Conservation (phyloP, 2,329 filamentous ascomycete genomes). For the Phyllosticta citribraziliensis region DNA sequence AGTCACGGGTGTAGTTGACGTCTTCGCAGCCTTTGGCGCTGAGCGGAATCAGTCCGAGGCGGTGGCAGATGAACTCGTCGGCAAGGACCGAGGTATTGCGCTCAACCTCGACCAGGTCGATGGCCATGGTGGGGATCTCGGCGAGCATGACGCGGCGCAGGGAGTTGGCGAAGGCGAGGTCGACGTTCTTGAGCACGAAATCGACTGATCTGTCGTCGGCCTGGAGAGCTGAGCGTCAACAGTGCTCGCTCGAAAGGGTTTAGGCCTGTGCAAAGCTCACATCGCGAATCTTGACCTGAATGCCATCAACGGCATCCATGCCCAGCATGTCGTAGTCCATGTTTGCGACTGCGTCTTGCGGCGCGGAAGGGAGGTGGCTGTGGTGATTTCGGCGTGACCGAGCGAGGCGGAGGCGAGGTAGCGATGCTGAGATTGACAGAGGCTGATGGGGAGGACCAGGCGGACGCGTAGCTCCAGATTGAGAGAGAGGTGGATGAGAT, state of each 20-base stretch:
- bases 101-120: constrained; percentile 89
- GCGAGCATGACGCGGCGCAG: constrained; percentile 83
- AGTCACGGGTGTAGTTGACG: constrained; percentile 82
- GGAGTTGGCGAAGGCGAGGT: constrained; percentile 86
- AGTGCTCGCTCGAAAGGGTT: constrained; percentile 13
- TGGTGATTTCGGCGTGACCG: background rate
- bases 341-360: constrained; percentile 13
- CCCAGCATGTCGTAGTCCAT: constrained; percentile 42
- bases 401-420: background rate
- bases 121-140: constrained; percentile 88
- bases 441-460: background rate
- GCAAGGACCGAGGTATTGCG: constrained; percentile 91
- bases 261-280: constrained; percentile 12
- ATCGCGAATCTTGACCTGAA: constrained; percentile 38
- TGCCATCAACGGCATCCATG: constrained; percentile 36
- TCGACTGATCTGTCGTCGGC: constrained; percentile 73
- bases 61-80: constrained; percentile 91
- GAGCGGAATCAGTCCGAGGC: constrained; percentile 81
- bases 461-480: background rate
- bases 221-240: constrained; percentile 37
- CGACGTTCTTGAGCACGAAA: constrained; percentile 83
- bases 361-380: constrained; percentile 5
- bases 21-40: constrained; percentile 73
- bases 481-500: background rate
- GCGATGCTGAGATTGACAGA: background rate